A percentile compares a stretch with the other conserved stretches of the same genome.
These are phyloP conservation scores for Microdochium bolleyi DNA, from an alignment of 2,329 filamentous ascomycete species.

Conservation along the genomic window DNA sequence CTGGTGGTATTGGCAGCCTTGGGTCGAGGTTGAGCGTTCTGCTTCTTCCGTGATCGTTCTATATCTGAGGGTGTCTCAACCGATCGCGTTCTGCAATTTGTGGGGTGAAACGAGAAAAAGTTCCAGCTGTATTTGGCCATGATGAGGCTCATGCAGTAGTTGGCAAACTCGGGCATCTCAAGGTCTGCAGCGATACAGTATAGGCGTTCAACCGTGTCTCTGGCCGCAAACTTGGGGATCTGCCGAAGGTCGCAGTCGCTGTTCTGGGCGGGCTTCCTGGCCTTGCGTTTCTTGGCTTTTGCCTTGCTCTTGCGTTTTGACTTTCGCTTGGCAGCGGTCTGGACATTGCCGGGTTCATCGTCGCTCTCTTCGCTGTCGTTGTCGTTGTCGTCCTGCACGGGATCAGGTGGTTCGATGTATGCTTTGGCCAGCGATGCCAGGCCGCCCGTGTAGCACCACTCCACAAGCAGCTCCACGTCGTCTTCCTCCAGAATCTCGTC, in stretches of 20 bases:
- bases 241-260: neutral
- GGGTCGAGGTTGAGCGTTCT: neutral
- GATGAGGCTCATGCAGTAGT: conserved; percentile 5
- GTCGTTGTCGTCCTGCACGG: neutral
- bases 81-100: too few relatives aligned
- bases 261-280: neutral
- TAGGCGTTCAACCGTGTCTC: conserved; percentile 1
- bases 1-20: neutral
- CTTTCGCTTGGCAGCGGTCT: neutral
- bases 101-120: neutral
- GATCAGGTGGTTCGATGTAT: neutral
- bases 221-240: conserved; percentile 1
- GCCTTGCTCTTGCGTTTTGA: neutral
- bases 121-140: conserved; percentile 5
- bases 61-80: neutral
- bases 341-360: neutral
- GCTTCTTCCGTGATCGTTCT: neutral
- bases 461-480: neutral
- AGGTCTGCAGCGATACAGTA: conserved; percentile 4
- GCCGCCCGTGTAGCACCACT: neutral
- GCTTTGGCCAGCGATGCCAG: neutral
- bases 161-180: conserved; percentile 6
- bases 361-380: neutral
- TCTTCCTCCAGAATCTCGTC: neutral
- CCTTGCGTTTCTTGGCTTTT: neutral